Conservation (phyloP, 805 yeast genomes). For the Ogataea populi-albae region DNA sequence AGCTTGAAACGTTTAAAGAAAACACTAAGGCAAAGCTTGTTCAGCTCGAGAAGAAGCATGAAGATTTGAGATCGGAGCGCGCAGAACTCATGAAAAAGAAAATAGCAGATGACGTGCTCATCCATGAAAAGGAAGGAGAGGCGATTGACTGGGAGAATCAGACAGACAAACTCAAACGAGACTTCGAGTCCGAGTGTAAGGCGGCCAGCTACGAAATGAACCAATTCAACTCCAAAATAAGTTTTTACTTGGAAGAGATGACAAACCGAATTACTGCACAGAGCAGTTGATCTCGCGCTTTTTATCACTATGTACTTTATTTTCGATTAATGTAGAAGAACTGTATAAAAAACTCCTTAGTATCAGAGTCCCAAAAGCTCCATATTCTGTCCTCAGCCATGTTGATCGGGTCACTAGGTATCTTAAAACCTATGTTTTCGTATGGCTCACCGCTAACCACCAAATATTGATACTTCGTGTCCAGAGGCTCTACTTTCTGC, state of each 20-base stretch:
- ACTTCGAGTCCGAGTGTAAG: slow-evolving; percentile 51
- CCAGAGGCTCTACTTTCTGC: slow-evolving; percentile 43
- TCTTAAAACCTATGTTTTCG: slow-evolving; percentile 71
- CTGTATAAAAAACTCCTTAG: slow-evolving; percentile 68
- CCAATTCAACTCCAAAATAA: slow-evolving; percentile 52
- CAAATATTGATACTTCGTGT: slow-evolving; percentile 61
- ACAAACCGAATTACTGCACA: slow-evolving; percentile 27
- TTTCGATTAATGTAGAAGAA: slow-evolving; percentile 43
- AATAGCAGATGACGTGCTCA: slow-evolving; percentile 46
- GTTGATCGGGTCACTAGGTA: slow-evolving; percentile 61
- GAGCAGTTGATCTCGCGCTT: background rate
- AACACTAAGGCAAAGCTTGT: slow-evolving; percentile 41
- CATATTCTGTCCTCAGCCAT: slow-evolving; percentile 45
- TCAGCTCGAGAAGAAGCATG: slow-evolving; percentile 40
- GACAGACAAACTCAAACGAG: slow-evolving; percentile 37
- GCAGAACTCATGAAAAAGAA: slow-evolving; percentile 48
- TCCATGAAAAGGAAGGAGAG: slow-evolving; percentile 16
- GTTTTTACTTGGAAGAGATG: slow-evolving; percentile 51
- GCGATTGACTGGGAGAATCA: slow-evolving; percentile 29
- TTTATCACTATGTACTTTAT: background rate
- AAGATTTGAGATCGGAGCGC: slow-evolving; percentile 43
- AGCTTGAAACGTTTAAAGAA: slow-evolving; percentile 13
- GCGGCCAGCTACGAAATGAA: slow-evolving; percentile 53
- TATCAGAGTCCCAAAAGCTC: slow-evolving; percentile 73
- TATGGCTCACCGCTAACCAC: slow-evolving; percentile 89